Evolutionary conservation across 257 asterid genomes (phyloP), one percentile per base, ranked within the genome.

Genomic region (Striga asiatica): DNA sequence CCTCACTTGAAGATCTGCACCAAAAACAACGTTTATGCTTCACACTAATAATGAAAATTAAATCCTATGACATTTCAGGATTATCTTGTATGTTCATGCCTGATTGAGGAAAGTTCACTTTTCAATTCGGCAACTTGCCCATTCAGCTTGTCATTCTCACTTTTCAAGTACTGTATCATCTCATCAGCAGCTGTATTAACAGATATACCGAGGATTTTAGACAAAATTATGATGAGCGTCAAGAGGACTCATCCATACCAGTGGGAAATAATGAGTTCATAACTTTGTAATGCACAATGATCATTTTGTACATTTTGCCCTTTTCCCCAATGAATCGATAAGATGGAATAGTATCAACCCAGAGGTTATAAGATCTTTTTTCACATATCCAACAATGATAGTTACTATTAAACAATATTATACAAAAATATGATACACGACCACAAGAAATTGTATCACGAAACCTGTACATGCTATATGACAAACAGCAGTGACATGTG

Each of bases 181-280:
- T 79, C 93, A 67, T 85, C 94, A 0, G 94, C 81, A 69, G 77
- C 97, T 85, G 84, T 67, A 72, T 43, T 54, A 68, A 70, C 45
- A 71, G 19, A 61, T 38, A 48, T 11, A 60, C 49, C 31, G 23
- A 59, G 56, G 55, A 31, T 52, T 27, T 66, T 50, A 47, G 46
- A 56, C 13, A 47, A 11, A 31, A 35, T 25, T 16, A 16, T 39
- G 22, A 11, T 52, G 31, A 59, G 28, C n/a, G n/a, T 8, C 0
- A 32, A 32, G 38, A 32, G 38, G 38, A 32, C 2, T 32, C n/a
- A n/a, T n/a, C n/a, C n/a, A n/a, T n/a, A n/a, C n/a, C n/a, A n/a
- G n/a, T n/a, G n/a, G n/a, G n/a, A n/a, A n/a, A n/a, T n/a, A n/a
- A n/a, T n/a, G n/a, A n/a, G n/a, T n/a, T n/a, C n/a, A n/a, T n/a